A percentile compares a stretch with the other conserved stretches of the same genome.
phyloP scores from a whole-genome alignment of 495 filamentous ascomycete species.

The Penicillium argentinense region DNA sequence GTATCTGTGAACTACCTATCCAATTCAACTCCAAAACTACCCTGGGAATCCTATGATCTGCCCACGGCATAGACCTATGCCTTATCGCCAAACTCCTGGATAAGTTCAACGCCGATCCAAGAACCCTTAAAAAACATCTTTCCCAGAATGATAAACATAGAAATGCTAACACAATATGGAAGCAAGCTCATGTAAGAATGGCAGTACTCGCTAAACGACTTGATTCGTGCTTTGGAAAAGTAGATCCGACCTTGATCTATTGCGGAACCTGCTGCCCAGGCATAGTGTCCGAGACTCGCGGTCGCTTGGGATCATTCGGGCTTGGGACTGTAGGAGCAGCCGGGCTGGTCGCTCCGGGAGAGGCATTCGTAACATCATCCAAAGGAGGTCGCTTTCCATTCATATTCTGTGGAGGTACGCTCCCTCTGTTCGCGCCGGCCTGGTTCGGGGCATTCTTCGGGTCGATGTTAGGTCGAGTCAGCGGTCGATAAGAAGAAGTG shows the following conservation, averaged over 20 bases:
- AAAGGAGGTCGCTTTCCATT: slow-evolving; percentile 50
- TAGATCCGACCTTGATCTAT: slow-evolving; percentile 6
- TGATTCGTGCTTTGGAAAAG: slow-evolving; percentile 3
- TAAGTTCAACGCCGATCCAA: too few relatives aligned
- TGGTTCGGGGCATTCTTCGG: slow-evolving; percentile 23
- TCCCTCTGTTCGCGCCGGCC: slow-evolving; percentile 17
- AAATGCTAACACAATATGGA: slow-evolving; percentile 3
- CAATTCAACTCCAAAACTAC: too few relatives aligned
- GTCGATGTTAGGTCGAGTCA: slow-evolving; percentile 43
- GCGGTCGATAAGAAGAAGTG: slow-evolving; percentile 43
- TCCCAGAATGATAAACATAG: slow-evolving; percentile 1
- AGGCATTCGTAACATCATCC: slow-evolving; percentile 52
- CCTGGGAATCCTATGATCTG: too few relatives aligned
- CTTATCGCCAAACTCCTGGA: too few relatives aligned
- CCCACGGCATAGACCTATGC: too few relatives aligned
- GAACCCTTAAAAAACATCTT: too few relatives aligned
- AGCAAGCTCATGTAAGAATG: slow-evolving; percentile 2
- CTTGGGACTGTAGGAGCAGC: slow-evolving; percentile 18
- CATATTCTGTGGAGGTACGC: slow-evolving; percentile 30
- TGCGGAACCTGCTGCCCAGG: slow-evolving; percentile 14
- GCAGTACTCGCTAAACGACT: slow-evolving; percentile 14
- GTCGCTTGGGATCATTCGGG: slow-evolving; percentile 38
- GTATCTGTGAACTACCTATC: too few relatives aligned
- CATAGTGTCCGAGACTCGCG: slow-evolving; percentile 21
- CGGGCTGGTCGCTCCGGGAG: slow-evolving; percentile 18